Base-by-base conservation (phyloP, 148 eudicot species). In the Dysphania ambrosioides region DNA sequence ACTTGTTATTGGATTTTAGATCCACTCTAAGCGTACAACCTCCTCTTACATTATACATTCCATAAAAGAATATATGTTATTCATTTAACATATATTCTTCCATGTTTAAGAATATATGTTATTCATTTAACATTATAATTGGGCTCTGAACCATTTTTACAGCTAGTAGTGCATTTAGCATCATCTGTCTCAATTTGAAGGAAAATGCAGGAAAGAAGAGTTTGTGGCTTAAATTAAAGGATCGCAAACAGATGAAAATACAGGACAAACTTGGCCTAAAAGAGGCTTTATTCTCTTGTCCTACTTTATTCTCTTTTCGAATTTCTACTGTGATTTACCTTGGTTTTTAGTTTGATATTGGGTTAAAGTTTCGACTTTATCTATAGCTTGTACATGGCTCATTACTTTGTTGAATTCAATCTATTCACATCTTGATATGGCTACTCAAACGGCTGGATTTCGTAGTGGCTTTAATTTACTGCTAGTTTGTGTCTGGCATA, bases 261-360 rank as follows among this genome's bases (percentile, higher is more conserved):
- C 51, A 66, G 51, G 55, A 41, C 71, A 62, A 75, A 68, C 73
- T 68, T 68, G n/a, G 73, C 72, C 32, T 41, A 30, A 67, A 38
- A 64, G 72, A 56, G 27, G 67, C 73, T 76, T 57, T 57, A 35
- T 29, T 67, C 67, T 68, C 34, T 38, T 23, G 56, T 66, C 27
- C 69, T 8, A 21, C 70, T 67, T 75, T 75, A 35, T 66, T 67
- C 36, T 75, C 31, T 12, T 75, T 21, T 67, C n/a, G 34, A 36
- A 61, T 75, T 75, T 66, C 72, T 55, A 40, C 78, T 24, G 41
- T 30, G 42, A 73, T 30, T 47, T 31, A 18, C 27, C 42, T 66
- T 65, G 57, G 11, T 61, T 64, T 36, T 12, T 24, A 13, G 29
- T 53, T 4, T 47, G 11, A 15, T 60, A 5, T 40, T 72, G 29